These are phyloP conservation scores for Xylariaceae sp. DNA, from an alignment of 2,329 filamentous ascomycete species.

Conservation along the genomic window DNA sequence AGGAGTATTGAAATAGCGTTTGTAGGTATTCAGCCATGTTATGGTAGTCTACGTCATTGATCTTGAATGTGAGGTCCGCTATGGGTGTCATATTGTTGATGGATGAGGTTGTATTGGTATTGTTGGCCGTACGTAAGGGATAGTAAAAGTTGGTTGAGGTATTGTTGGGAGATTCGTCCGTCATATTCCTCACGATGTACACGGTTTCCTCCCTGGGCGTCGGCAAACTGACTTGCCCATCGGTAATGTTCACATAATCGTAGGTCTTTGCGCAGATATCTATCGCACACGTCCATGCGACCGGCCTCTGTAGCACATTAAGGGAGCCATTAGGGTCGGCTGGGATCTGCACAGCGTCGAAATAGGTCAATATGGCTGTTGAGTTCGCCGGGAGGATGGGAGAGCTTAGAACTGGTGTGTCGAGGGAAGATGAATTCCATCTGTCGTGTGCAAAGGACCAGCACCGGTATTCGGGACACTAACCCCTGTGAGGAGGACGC, in stretches of 20 bases:
- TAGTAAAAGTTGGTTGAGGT: too few relatives aligned
- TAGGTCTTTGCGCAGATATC: constrained; percentile 12
- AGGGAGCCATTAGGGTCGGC: background rate
- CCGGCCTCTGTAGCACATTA: background rate
- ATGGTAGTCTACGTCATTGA: constrained; percentile 5
- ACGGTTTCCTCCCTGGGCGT: too few relatives aligned
- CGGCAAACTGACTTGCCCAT: constrained; percentile 1
- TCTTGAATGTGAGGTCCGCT: background rate
- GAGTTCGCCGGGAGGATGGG: too few relatives aligned
- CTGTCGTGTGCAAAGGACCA: too few relatives aligned
- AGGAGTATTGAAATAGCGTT: background rate
- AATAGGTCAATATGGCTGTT: background rate
- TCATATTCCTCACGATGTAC: background rate
- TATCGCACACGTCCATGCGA: constrained; percentile 7
- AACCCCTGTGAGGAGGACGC: too few relatives aligned
- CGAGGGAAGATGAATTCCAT: too few relatives aligned
- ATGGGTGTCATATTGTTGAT: background rate
- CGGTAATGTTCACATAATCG: constrained; percentile 2
- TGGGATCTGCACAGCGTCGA: constrained; percentile 5
- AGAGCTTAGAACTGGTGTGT: too few relatives aligned
- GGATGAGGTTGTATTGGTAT: background rate
- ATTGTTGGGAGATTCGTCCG: too few relatives aligned
- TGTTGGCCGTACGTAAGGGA: too few relatives aligned
- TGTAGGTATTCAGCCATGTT: background rate
- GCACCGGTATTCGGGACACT: too few relatives aligned